Evolutionary conservation across 495 filamentous ascomycete genomes (phyloP).

Genomic region (Aspergillus cavernicola): DNA sequence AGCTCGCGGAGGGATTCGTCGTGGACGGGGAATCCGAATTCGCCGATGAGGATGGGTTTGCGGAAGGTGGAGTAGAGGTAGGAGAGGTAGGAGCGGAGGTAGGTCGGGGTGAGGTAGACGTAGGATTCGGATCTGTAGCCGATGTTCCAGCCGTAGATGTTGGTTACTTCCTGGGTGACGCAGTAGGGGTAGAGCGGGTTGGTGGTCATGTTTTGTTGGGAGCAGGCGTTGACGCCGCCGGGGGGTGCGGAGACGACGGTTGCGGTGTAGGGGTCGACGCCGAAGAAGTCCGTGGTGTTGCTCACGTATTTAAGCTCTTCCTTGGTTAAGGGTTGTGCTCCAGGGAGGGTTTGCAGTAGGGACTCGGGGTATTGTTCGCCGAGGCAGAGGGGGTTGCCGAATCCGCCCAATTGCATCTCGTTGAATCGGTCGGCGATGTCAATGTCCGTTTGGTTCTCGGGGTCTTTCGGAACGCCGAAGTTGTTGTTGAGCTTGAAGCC

Average conservation of each 20-base stretch:
- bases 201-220: constrained; percentile 21
- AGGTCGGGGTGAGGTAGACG: constrained; percentile 39
- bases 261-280: constrained; percentile 45
- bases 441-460: constrained; percentile 31
- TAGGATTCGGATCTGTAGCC: constrained; percentile 39
- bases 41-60: constrained; percentile 29
- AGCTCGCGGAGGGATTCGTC: constrained; percentile 27
- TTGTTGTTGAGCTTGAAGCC: constrained; percentile 42
- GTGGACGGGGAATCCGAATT: constrained; percentile 40
- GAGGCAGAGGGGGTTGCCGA: constrained; percentile 39
- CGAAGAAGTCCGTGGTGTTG: constrained; percentile 42
- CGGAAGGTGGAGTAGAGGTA: constrained; percentile 45
- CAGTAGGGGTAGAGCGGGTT: constrained; percentile 38
- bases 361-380: constrained; percentile 39
- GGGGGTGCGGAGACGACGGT: constrained; percentile 34
- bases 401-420: constrained; percentile 36
- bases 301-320: constrained; percentile 31
- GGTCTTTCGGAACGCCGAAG: constrained; percentile 36
- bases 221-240: constrained; percentile 34
- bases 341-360: constrained; percentile 25
- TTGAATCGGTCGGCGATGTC: constrained; percentile 37
- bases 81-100: constrained; percentile 38
- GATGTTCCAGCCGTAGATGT: constrained; percentile 39
- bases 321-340: constrained; percentile 26
- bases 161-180: constrained; percentile 32